Evolutionary conservation across 208 protist species (phyloP).

Genomic region (Acanthamoeba sp.): DNA sequence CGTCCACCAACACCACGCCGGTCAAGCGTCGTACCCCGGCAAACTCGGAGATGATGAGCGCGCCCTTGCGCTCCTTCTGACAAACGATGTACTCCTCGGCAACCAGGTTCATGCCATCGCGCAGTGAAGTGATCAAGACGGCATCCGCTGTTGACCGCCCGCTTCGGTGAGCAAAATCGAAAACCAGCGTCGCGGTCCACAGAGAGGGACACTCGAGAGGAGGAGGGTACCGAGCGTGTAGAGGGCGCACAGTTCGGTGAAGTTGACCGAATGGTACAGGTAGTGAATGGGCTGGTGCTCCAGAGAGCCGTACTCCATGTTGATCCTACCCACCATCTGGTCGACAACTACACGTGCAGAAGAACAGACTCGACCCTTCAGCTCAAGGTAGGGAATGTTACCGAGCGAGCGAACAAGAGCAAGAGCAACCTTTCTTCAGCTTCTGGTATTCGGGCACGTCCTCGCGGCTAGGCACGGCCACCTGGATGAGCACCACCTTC

Average conservation of each 20-base stretch:
- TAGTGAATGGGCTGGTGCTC: constrained; percentile 87
- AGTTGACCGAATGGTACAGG: constrained; percentile 85
- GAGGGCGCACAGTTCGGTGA: constrained; percentile 85
- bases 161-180: neutral
- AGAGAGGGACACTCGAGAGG: neutral
- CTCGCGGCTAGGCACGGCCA: constrained; percentile 90
- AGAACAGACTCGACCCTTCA: too few relatives aligned
- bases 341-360: constrained; percentile 85
- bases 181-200: too few relatives aligned
- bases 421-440: constrained; percentile 76
- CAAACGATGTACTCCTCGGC: constrained; percentile 88
- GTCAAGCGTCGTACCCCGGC: constrained; percentile 87
- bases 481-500: constrained; percentile 89
- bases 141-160: constrained; percentile 79
- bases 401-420: neutral
- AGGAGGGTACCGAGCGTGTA: constrained; percentile 75
- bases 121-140: constrained; percentile 87
- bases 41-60: constrained; percentile 89
- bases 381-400: too few relatives aligned
- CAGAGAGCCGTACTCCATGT: constrained; percentile 89
- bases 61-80: constrained; percentile 86
- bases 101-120: constrained; percentile 91
- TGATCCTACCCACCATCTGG: constrained; percentile 90
- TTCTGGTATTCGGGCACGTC: constrained; percentile 91
- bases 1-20: too few relatives aligned